phyloP scores from a whole-genome alignment of 2,329 filamentous ascomycete species.

The Aspergillus pseudoglaucus region DNA sequence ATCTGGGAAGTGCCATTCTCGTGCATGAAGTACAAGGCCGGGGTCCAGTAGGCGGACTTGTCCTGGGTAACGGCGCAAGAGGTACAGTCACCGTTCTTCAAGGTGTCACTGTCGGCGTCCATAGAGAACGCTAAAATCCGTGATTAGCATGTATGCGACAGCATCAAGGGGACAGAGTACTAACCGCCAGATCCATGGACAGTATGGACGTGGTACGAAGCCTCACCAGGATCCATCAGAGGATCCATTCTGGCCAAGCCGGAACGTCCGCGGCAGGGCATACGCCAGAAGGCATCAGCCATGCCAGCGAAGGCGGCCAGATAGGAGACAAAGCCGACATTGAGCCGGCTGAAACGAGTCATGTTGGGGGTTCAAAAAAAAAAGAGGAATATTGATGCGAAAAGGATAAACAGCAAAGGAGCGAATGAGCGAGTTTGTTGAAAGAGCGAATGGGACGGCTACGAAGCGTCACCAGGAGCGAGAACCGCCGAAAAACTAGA shows the following conservation, averaged over 20 bases:
- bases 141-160: constrained; percentile 5
- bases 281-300: constrained; percentile 74
- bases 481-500: background rate
- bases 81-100: constrained; percentile 63
- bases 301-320: constrained; percentile 24
- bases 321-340: constrained; percentile 17
- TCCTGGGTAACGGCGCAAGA: constrained; percentile 75
- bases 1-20: constrained; percentile 59
- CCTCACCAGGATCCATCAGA: constrained; percentile 56
- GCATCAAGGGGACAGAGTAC: constrained; percentile 29
- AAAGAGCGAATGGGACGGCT: background rate
- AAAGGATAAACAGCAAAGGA: background rate
- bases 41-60: constrained; percentile 84
- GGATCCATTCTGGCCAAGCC: constrained; percentile 72
- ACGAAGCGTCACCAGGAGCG: background rate
- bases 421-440: background rate
- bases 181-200: constrained; percentile 71
- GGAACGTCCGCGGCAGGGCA: constrained; percentile 69
- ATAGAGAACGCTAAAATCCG: constrained; percentile 56
- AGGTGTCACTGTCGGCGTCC: constrained; percentile 49
- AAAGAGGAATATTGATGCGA: background rate
- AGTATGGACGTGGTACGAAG: constrained; percentile 64
- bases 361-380: constrained; percentile 9
- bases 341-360: constrained; percentile 10
- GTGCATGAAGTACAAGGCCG: constrained; percentile 70